phyloP scores from a whole-genome alignment of 1,284 basidiomycete genomes.

The Pseudozyma tsukubaensis region DNA sequence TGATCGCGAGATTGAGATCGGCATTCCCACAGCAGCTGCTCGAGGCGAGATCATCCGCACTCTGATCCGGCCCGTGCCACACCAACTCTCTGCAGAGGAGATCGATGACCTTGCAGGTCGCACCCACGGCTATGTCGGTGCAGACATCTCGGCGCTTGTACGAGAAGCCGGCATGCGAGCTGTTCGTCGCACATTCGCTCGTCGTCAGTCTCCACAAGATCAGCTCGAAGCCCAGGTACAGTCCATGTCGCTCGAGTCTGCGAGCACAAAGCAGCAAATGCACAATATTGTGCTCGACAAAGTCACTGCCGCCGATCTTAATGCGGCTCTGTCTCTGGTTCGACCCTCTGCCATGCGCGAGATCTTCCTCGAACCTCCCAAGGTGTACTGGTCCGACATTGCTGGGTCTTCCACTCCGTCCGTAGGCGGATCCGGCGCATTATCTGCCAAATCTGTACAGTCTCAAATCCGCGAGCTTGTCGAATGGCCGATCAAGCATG shows the following conservation, averaged over 20 bases:
- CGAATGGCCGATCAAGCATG: slow-evolving; percentile 92
- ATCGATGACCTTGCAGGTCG: slow-evolving; percentile 78
- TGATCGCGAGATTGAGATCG: slow-evolving; percentile 97
- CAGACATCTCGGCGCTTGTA: slow-evolving; percentile 90
- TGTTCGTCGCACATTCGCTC: slow-evolving; percentile 76
- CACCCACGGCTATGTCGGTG: slow-evolving; percentile 97
- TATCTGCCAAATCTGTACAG: slow-evolving; percentile 54
- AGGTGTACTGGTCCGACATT: slow-evolving; percentile 86
- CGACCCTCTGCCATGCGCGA: slow-evolving; percentile 95
- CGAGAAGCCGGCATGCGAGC: slow-evolving; percentile 91
- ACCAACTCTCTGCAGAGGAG: slow-evolving; percentile 76
- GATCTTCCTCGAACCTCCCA: slow-evolving; percentile 86
- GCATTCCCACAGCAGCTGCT: slow-evolving; percentile 86
- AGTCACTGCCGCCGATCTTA: slow-evolving; percentile 74
- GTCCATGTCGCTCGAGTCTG: slow-evolving; percentile 33
- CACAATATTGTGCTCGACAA: slow-evolving; percentile 14
- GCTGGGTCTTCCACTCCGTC: slow-evolving; percentile 48
- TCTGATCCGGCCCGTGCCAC: slow-evolving; percentile 82
- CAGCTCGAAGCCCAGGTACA: slow-evolving; percentile 35
- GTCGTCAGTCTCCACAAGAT: slow-evolving; percentile 6
- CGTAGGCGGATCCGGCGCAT: slow-evolving; percentile 24
- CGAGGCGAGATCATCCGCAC: slow-evolving; percentile 85
- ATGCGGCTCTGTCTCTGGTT: slow-evolving; percentile 79
- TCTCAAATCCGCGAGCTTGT: slow-evolving; percentile 61
- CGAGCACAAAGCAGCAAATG: neutral